Evolutionary conservation across 2,329 filamentous ascomycete species (phyloP).

Genomic region (Alternaria solani): DNA sequence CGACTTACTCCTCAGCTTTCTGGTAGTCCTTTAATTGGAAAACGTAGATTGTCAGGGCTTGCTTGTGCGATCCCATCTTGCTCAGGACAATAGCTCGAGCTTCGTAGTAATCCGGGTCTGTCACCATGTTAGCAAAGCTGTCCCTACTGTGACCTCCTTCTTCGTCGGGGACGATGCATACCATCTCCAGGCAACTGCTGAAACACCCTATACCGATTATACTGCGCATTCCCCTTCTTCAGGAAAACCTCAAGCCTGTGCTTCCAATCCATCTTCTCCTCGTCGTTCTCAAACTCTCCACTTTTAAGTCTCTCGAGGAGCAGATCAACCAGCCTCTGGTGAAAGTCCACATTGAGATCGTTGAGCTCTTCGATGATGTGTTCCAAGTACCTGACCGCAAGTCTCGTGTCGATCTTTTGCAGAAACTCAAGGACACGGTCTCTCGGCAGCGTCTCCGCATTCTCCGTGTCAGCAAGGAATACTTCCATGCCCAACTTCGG

Average conservation of each 20-base stretch:
- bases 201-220: conserved; percentile 81
- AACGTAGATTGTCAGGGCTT: conserved; percentile 96
- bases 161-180: conserved; percentile 53
- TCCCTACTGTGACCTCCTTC: background rate
- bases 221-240: conserved; percentile 73
- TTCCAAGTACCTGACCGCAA: conserved; percentile 86
- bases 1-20: conserved; percentile 85
- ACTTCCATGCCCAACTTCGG: conserved; percentile 86
- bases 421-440: conserved; percentile 79
- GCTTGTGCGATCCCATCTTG: conserved; percentile 94
- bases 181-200: conserved; percentile 80
- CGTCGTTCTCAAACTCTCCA: conserved; percentile 43
- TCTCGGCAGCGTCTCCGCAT: conserved; percentile 87
- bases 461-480: conserved; percentile 91
- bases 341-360: conserved; percentile 84
- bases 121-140: conserved; percentile 8
- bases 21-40: conserved; percentile 87
- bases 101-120: conserved; percentile 87
- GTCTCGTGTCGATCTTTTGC: conserved; percentile 69
- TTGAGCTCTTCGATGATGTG: conserved; percentile 89
- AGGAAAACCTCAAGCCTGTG: conserved; percentile 77
- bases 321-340: conserved; percentile 81
- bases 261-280: conserved; percentile 60
- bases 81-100: conserved; percentile 88
- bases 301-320: conserved; percentile 65